These are phyloP conservation scores for Rhizopogon salebrosus DNA, from an alignment of 768 basidiomycete genomes.

Conservation along the genomic window DNA sequence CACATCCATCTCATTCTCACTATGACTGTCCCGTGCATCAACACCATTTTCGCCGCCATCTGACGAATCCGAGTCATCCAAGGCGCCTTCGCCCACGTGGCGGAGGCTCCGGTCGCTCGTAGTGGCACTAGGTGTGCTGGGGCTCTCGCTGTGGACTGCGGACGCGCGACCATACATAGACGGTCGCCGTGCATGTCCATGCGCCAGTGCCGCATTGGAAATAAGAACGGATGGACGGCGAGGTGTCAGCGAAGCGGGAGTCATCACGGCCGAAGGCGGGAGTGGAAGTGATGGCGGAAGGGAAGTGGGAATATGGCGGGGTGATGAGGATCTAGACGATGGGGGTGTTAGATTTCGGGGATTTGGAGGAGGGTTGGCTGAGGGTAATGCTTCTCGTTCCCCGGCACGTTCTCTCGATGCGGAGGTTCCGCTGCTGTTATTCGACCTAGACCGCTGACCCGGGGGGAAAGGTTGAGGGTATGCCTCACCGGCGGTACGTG, in stretches of 20 bases:
- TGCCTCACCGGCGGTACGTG: slow-evolving; percentile 10
- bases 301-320: slow-evolving; percentile 34
- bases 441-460: slow-evolving; percentile 11
- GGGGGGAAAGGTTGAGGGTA: neutral
- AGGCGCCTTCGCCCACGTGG: slow-evolving; percentile 71
- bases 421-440: slow-evolving; percentile 15
- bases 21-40: slow-evolving; percentile 22
- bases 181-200: slow-evolving; percentile 27
- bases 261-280: slow-evolving; percentile 35
- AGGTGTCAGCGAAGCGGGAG: slow-evolving; percentile 39
- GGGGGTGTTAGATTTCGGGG: slow-evolving; percentile 50
- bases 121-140: slow-evolving; percentile 20
- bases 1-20: slow-evolving; percentile 28
- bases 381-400: slow-evolving; percentile 9
- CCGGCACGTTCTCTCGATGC: slow-evolving; percentile 21
- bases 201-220: slow-evolving; percentile 29
- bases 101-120: slow-evolving; percentile 45
- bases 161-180: slow-evolving; percentile 44
- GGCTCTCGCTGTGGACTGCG: slow-evolving; percentile 28
- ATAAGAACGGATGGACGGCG: slow-evolving; percentile 36
- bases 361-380: slow-evolving; percentile 27
- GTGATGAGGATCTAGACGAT: slow-evolving; percentile 57
- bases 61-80: slow-evolving; percentile 74
- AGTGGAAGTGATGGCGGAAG: slow-evolving; percentile 36
- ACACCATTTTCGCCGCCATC: slow-evolving; percentile 20